Percentiles rank a stretch among this genome's conserved stretches.
Conservation (phyloP, 2,329 filamentous ascomycete species). For the Talaromyces sp. region DNA sequence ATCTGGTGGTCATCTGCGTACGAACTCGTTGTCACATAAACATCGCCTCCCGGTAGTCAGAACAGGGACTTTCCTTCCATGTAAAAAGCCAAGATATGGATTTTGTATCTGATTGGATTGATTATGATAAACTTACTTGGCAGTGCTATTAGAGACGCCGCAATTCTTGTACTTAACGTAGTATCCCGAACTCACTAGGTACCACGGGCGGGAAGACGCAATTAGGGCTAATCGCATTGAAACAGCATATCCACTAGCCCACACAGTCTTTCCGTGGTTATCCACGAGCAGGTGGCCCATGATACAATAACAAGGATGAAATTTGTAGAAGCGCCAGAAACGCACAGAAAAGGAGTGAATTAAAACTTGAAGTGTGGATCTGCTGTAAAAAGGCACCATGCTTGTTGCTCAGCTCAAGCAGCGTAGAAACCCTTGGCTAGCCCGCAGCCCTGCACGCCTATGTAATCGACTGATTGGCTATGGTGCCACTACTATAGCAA, state of each 20-base stretch:
- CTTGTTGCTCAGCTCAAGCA: not conserved
- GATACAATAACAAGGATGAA: not conserved
- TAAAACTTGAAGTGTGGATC: not conserved
- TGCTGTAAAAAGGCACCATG: not conserved
- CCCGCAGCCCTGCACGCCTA: not conserved
- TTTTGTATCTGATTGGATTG: not conserved
- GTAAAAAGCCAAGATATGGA: not conserved
- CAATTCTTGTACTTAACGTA: constrained; percentile 1
- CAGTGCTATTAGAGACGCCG: not conserved
- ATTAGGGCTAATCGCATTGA: not conserved
- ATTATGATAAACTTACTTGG: not conserved
- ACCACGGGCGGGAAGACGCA: not conserved
- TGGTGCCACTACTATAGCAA: not conserved
- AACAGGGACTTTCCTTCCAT: not conserved
- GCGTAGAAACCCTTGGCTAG: too few relatives aligned
- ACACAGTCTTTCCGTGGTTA: not conserved
- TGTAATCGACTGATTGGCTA: not conserved
- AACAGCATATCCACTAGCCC: not conserved
- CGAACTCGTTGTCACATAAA: not conserved
- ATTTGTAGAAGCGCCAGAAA: not conserved
- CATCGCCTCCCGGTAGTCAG: not conserved
- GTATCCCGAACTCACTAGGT: not conserved
- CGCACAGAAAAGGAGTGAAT: not conserved
- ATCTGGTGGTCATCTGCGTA: not conserved
- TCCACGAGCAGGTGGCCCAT: not conserved